Percentiles rank a stretch among this genome's conserved stretches.
Evolutionary conservation across 2,329 filamentous ascomycete species (phyloP).

Genomic region (Lecanoromycetidae sp.): DNA sequence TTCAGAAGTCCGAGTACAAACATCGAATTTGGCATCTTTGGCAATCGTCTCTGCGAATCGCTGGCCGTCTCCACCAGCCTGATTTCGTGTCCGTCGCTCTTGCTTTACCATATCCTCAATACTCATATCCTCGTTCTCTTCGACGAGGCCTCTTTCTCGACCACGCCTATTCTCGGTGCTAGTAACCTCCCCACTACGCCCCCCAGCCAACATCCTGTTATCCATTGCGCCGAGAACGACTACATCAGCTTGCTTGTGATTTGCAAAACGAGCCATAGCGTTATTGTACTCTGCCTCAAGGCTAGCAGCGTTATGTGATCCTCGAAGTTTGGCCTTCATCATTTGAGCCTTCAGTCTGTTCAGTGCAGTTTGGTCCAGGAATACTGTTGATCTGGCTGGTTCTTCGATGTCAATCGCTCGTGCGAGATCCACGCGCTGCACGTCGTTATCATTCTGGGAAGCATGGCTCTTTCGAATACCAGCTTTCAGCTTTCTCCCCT

Average conservation of each 20-base stretch:
- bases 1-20: constrained; percentile 24
- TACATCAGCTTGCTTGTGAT: constrained; percentile 49
- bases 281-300: constrained; percentile 76
- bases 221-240: constrained; percentile 81
- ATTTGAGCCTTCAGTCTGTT: constrained; percentile 87
- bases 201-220: constrained; percentile 76
- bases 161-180: constrained; percentile 68
- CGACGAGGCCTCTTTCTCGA: constrained; percentile 68
- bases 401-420: constrained; percentile 52
- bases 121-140: constrained; percentile 89
- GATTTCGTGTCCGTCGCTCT: constrained; percentile 71
- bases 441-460: constrained; percentile 19
- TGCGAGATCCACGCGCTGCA: constrained; percentile 20
- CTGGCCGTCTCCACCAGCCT: constrained; percentile 65
- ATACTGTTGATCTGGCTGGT: constrained; percentile 37
- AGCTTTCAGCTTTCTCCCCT: constrained; percentile 56
- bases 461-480: constrained; percentile 27
- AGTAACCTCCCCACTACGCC: constrained; percentile 61
- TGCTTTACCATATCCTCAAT: constrained; percentile 96
- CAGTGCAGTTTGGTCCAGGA: constrained; percentile 62
- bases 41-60: constrained; percentile 85
- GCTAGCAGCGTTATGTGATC: constrained; percentile 59
- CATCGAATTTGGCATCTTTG: constrained; percentile 78
- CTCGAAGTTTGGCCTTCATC: constrained; percentile 86
- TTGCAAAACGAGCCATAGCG: constrained; percentile 52